These are phyloP conservation scores for Penicillium sp. DNA, from an alignment of 2,329 filamentous ascomycete genomes.

Conservation along the genomic window DNA sequence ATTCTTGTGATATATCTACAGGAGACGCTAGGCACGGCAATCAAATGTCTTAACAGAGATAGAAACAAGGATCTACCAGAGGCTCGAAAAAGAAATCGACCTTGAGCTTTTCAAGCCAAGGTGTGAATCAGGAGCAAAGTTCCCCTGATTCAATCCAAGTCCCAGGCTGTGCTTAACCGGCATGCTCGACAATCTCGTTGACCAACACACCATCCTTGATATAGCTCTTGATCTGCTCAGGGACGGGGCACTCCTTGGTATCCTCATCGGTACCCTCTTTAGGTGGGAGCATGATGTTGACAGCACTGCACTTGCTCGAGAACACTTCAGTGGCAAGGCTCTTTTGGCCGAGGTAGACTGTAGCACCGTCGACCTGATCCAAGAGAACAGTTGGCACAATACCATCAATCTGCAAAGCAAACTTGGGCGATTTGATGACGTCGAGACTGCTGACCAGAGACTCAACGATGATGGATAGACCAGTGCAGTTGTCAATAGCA, in stretches of 20 bases:
- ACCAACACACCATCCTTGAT: constrained; percentile 73
- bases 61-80: no score
- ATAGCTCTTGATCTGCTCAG: constrained; percentile 84
- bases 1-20: constrained; percentile 23
- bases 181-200: constrained; percentile 93
- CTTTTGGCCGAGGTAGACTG: constrained; percentile 79
- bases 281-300: constrained; percentile 83
- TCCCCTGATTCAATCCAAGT: no score
- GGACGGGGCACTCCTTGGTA: constrained; percentile 80
- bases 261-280: constrained; percentile 67
- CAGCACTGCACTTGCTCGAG: constrained; percentile 78
- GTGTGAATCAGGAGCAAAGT: no score
- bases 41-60: neutral
- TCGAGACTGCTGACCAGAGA: constrained; percentile 87
- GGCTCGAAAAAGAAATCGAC: no score
- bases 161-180: constrained; percentile 70
- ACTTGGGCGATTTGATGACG: constrained; percentile 91
- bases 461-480: constrained; percentile 82
- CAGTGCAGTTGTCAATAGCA: constrained; percentile 83
- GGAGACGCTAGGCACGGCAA: constrained; percentile 20
- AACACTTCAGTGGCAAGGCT: constrained; percentile 78
- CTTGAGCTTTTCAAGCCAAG: no score
- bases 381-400: constrained; percentile 81
- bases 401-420: constrained; percentile 88
- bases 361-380: constrained; percentile 88